Evolutionary conservation across 352 stramenopile genomes (phyloP).

Genomic region (Phytophthora tentaculata): DNA sequence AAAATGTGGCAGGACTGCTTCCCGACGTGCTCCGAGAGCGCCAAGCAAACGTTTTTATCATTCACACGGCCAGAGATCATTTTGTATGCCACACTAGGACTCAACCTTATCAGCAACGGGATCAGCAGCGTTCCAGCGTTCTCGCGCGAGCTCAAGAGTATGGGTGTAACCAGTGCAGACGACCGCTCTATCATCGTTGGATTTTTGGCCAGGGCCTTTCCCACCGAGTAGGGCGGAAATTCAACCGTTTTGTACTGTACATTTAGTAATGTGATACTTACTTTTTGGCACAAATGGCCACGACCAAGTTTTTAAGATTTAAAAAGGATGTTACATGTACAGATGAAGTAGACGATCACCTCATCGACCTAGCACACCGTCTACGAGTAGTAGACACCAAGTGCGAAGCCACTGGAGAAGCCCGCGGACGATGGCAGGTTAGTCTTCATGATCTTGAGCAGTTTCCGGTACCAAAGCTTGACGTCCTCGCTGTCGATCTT

Average conservation of each 20-base stretch:
- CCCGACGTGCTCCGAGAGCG: slow-evolving; percentile 75
- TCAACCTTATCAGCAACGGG: slow-evolving; percentile 87
- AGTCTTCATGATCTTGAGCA: slow-evolving; percentile 75
- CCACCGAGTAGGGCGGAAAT: slow-evolving; percentile 50
- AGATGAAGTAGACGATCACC: slow-evolving; percentile 4
- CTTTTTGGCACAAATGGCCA: slow-evolving; percentile 24
- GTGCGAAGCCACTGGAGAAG: slow-evolving; percentile 79
- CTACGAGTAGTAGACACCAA: slow-evolving; percentile 71
- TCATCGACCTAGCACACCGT: not conserved
- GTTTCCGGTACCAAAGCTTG: slow-evolving; percentile 75
- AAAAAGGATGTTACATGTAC: no score
- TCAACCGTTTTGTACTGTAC: slow-evolving; percentile 3
- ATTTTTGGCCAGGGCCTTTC: slow-evolving; percentile 80
- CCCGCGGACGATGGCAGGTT: slow-evolving; percentile 86
- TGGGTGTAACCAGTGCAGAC: slow-evolving; percentile 72
- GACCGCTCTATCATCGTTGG: slow-evolving; percentile 80
- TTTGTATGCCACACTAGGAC: slow-evolving; percentile 80
- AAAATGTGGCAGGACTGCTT: slow-evolving; percentile 86
- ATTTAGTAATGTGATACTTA: slow-evolving; percentile 31
- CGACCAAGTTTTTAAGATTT: no score
- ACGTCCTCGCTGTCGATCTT: slow-evolving; percentile 87
- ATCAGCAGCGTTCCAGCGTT: slow-evolving; percentile 85
- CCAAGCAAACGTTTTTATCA: slow-evolving; percentile 73
- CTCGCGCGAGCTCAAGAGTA: slow-evolving; percentile 79
- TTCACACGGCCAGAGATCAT: slow-evolving; percentile 79